Conservation (phyloP, 2,329 filamentous ascomycete genomes). For the Bipolaris bicolor region DNA sequence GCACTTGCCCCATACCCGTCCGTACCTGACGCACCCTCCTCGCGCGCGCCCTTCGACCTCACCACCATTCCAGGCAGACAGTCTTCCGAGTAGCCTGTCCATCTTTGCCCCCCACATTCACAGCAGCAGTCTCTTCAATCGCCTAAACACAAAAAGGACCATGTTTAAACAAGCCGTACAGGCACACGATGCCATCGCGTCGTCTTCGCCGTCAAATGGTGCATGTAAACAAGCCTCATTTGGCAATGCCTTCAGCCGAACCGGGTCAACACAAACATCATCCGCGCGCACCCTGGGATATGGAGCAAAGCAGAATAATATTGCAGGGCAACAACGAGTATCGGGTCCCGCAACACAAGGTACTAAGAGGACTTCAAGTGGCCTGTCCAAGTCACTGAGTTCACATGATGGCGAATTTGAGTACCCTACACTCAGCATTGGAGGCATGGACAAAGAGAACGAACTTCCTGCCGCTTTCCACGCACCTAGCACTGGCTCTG, state of each 20-base stretch:
- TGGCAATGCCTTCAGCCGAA: slow-evolving; percentile 50
- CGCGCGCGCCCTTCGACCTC: slow-evolving; percentile 25
- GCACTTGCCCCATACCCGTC: slow-evolving; percentile 24
- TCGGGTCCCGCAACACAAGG: slow-evolving; percentile 34
- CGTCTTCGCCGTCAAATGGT: slow-evolving; percentile 31
- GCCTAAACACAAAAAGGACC: slow-evolving; percentile 23
- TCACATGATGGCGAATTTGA: slow-evolving; percentile 44
- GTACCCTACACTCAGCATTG: slow-evolving; percentile 36
- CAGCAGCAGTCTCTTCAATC: slow-evolving; percentile 27
- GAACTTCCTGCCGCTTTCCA: slow-evolving; percentile 22
- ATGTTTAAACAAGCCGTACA: slow-evolving; percentile 53
- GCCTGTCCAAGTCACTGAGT: slow-evolving; percentile 53
- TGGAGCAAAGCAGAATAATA: slow-evolving; percentile 39
- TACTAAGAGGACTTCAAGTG: slow-evolving; percentile 55
- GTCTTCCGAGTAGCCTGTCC: background rate
- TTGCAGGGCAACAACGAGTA: slow-evolving; percentile 14
- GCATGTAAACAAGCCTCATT: slow-evolving; percentile 40
- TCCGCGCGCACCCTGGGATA: slow-evolving; percentile 45
- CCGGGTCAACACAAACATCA: slow-evolving; percentile 38
- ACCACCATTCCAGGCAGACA: slow-evolving; percentile 6
- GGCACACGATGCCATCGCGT: slow-evolving; percentile 44
- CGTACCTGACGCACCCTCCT: slow-evolving; percentile 9
- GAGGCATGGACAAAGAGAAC: slow-evolving; percentile 37
- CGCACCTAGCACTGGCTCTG: slow-evolving; percentile 21
- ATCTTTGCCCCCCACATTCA: slow-evolving; percentile 11